A percentile compares a stretch with the other conserved stretches of the same genome.
phyloP scores from a whole-genome alignment of 2,329 filamentous ascomycete genomes.

The Xylariomycetidae sp. region DNA sequence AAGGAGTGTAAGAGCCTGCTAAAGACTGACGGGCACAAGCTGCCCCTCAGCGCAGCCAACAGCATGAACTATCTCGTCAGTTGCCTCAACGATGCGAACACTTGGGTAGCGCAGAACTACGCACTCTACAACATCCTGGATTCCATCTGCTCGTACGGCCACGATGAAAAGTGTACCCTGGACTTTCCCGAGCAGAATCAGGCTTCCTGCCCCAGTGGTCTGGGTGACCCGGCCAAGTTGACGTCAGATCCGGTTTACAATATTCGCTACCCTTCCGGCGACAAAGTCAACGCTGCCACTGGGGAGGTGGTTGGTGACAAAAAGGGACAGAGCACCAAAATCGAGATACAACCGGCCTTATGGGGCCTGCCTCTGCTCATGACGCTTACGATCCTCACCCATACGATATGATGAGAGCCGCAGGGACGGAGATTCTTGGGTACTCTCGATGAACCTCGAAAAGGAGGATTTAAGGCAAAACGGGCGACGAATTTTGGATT shows the following conservation, averaged over 20 bases:
- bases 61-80: constrained; percentile 47
- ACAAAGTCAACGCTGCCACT: constrained; percentile 29
- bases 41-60: constrained; percentile 50
- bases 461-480: no score
- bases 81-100: constrained; percentile 18
- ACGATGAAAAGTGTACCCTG: constrained; percentile 44
- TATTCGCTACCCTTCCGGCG: constrained; percentile 45
- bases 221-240: constrained; percentile 31
- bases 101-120: constrained; percentile 43
- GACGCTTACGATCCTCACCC: no score
- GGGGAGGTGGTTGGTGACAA: constrained; percentile 19
- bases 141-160: constrained; percentile 33
- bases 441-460: no score
- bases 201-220: constrained; percentile 39
- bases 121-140: constrained; percentile 47
- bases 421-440: no score
- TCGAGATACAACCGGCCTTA: no score
- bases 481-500: no score
- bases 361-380: no score
- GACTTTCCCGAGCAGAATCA: constrained; percentile 45
- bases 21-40: constrained; percentile 39
- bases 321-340: not conserved
- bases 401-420: no score
- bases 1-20: constrained; percentile 44
- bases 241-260: constrained; percentile 40